Base-by-base conservation (phyloP, 2,329 filamentous ascomycete species). In the Nigrospora oryzae region DNA sequence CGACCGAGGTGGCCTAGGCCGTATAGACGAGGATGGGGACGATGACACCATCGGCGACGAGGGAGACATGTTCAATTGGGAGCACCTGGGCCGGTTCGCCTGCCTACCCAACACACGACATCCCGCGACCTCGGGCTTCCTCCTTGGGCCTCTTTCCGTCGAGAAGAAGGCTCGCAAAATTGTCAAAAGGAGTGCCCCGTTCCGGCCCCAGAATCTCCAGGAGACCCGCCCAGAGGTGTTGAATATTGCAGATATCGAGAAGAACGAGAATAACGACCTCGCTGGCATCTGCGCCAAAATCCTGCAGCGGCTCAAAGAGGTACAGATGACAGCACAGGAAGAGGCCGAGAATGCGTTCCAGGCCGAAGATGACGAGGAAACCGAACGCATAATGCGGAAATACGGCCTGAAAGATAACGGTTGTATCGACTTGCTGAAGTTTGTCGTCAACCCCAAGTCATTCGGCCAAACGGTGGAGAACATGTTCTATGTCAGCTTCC, bases 401-500 rank as follows among this genome's bases (percentile, higher is more conserved):
- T 67, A 85, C 55, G 77, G 82, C 3, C 68, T 95, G 13, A 75
- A 81, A 12, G 71, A 74, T 15, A 81, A 81, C 2, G 83, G 82
- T 1, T 86, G 87, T 14, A 77, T 95, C 4, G 81, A 86, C 41
- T 66, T 96, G 12, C 84, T 96, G 62, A 81, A 85, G 43, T 97
- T 96, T 54, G 87, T 89, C 36, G 77, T 97, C 51, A 95, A 98
- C 55, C 93, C 93, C 1, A 70, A 70, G 35, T 95, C 89, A 1
- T 98, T 97, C 56, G 88, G 88, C 0, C 93, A 98, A 64, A 95
- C 89, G 0, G 83, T 98, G 7, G 93, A 98, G 62, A 98, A 98
- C 56, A 73, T 98, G 56, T 98, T 98, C 64, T 97, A 97, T 61
- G 79, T 95, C 54, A 94, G 88, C 60, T 98, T 98, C 59, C 68